These are phyloP conservation scores for Houttuynia cordata DNA, from an alignment of 164 flowering plant genomes.

Conservation along the genomic window DNA sequence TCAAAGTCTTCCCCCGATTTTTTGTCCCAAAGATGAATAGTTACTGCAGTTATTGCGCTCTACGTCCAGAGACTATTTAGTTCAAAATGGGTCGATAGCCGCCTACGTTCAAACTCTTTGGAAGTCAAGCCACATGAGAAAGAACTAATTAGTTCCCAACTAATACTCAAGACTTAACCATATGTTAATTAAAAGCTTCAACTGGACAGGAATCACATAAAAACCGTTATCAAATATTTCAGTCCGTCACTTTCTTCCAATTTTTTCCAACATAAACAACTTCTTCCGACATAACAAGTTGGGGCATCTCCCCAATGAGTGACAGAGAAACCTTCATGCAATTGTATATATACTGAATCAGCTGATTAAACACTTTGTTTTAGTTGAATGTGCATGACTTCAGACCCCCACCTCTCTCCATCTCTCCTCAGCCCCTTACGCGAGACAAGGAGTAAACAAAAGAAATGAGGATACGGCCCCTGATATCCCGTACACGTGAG, in stretches of 20 bases:
- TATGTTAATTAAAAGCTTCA: not conserved
- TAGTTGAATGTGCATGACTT: not conserved
- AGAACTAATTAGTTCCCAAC: not conserved
- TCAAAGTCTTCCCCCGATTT: too few relatives aligned
- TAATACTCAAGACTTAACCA: not conserved
- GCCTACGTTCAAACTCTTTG: not conserved
- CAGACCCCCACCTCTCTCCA: not conserved
- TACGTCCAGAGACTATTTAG: too few relatives aligned
- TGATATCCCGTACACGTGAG: constrained; percentile 25
- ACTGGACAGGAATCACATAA: not conserved
- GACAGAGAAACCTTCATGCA: not conserved
- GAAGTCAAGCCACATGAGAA: not conserved
- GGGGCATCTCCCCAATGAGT: not conserved
- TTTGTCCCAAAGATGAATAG: too few relatives aligned
- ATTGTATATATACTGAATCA: not conserved
- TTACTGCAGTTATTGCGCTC: too few relatives aligned
- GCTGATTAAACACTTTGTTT: not conserved
- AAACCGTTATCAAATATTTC: not conserved
- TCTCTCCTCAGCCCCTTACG: not conserved
- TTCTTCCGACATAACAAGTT: not conserved
- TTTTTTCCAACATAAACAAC: not conserved
- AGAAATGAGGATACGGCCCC: not conserved
- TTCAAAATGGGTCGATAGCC: not conserved
- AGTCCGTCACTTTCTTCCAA: constrained; percentile 1
- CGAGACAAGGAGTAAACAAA: not conserved